Base-by-base conservation (phyloP, 768 basidiomycete species). In the Podaxis rugospora region DNA sequence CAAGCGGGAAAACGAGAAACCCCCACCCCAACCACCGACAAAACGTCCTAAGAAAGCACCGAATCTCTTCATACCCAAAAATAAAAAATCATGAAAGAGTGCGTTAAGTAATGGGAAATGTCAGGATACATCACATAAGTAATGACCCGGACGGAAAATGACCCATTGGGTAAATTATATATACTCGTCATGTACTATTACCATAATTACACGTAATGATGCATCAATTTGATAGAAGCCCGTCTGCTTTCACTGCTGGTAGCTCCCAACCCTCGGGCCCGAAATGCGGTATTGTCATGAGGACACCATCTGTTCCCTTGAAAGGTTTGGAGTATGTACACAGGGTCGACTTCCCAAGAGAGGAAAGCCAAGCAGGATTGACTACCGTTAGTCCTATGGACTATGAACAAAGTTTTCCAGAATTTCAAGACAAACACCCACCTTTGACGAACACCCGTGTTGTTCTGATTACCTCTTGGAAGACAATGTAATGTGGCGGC, bases 261-360 rank as follows among this genome's bases (percentile, higher is more conserved):
- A 99, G 73, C 70, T 96, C 92, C 87, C 95, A 95, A 5, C 85
- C 85, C 32, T 88, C 85, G 40, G 88, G 87, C 9, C 93, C 93
- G 71, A 95, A 98, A 55, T 82, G 85, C 0, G 96, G 96, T 51
- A 88, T 85, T 9, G 88, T 84, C 81, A 93, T 86, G 62, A 87
- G 75, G 9, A 81, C 75, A 5, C 93, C 89, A 1, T 78, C 74
- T 44, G 76, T 84, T 55, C 87, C 87, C 72, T 89, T 89, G 25
- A 84, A 71, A 1, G 93, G 91, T 72, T 94, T 95, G 5, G 92
- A 94, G 72, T 92, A 97, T 1, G 89, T 89, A 73, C 95, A 98
- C 23, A 98, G 74, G 0, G 88, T 78, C n/a, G 81, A 77, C 56
- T 83, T 88, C 9, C 91, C 95, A 6, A 98, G 80, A 0, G 81